Evolutionary conservation across 2,329 filamentous ascomycete species (phyloP), one percentile per base, ranked within the genome.

Genomic region (Paradendryphiella salina): DNA sequence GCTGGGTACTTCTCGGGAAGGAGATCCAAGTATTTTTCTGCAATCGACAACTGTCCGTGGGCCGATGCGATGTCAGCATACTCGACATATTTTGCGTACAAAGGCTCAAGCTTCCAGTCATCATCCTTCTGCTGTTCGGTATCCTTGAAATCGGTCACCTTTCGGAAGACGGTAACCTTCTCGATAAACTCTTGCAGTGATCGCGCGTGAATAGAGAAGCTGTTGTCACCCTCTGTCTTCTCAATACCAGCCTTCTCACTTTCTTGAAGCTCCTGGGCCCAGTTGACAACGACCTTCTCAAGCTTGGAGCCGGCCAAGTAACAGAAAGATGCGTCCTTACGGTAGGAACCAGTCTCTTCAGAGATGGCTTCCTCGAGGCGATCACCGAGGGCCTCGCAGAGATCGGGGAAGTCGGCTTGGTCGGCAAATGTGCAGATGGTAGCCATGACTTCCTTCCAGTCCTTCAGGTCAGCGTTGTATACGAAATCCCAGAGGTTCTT

Each of bases 401-500:
- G 85, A 69, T 96, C 91, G 4, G 93, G 85, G 71, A 99, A 99
- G 64, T 99, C 93, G 32, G 84, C 83, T 36, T 91, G 88, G 57
- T 95, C 87, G 0, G 94, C 94, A 73, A 93, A 99, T 1, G 94
- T 97, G 81, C 94, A 99, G 46, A 99, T 79, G 1, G 92, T 89
- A 21, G 90, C 92, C 89, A 99, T 95, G 3, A 93, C 87, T 74
- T 97, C 94, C 76, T 95, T 97, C 95, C 94, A 99, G 75, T 94
- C 89, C 44, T 83, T 82, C 37, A 99, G 78, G 67, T 96, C 89
- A 6, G 93, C 94, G 67, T 99, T 99, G 76, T 97, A 90, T 6
- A 97, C 94, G 37, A 97, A 83, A 75, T 99, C 94, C 94, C 93
- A 97, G 1, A 99, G 81, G 67, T 99, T 96, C 80, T 97, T 97